phyloP scores from a whole-genome alignment of 495 filamentous ascomycete species.

The Usnea hakonensis region DNA sequence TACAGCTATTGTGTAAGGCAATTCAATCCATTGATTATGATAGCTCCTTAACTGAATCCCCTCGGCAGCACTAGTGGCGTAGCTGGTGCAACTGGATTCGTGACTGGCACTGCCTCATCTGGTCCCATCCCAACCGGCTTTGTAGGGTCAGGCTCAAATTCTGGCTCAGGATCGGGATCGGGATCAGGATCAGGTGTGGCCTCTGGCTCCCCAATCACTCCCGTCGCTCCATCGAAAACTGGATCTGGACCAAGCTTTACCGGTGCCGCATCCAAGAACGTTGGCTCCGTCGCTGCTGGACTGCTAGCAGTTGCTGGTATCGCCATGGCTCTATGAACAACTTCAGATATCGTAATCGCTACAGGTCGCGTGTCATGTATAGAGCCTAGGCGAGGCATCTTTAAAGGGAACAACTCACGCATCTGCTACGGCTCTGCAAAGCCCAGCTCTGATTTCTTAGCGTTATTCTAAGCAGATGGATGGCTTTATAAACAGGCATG shows the following conservation, averaged over 20 bases:
- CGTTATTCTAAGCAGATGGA: slow-evolving; percentile 6
- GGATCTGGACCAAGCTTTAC: slow-evolving; percentile 17
- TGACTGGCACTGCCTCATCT: slow-evolving; percentile 10
- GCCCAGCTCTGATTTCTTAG: slow-evolving; percentile 1
- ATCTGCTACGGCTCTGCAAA: slow-evolving; percentile 5
- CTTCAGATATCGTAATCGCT: slow-evolving; percentile 22
- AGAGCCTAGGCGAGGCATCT: slow-evolving; percentile 6
- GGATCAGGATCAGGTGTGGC: slow-evolving; percentile 14
- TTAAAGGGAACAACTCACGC: slow-evolving; percentile 3
- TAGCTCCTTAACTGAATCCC: not conserved
- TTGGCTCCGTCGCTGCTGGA: slow-evolving; percentile 25
- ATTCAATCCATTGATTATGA: not conserved
- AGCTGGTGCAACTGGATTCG: slow-evolving; percentile 16
- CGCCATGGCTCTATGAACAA: slow-evolving; percentile 18
- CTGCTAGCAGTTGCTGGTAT: slow-evolving; percentile 20
- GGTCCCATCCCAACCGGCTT: slow-evolving; percentile 5
- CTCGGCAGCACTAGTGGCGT: not conserved
- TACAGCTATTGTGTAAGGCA: slow-evolving; percentile 13
- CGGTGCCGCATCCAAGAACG: slow-evolving; percentile 21
- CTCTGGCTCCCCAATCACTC: slow-evolving; percentile 23
- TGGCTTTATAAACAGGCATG: slow-evolving; percentile 2
- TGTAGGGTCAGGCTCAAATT: slow-evolving; percentile 11
- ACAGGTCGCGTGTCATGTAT: slow-evolving; percentile 5
- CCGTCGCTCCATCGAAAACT: slow-evolving; percentile 16
- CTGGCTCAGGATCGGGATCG: slow-evolving; percentile 5